Evolutionary conservation across 331 rosid genomes (phyloP), one percentile per base, ranked within the genome.

Genomic region (Dryas integrifolia): DNA sequence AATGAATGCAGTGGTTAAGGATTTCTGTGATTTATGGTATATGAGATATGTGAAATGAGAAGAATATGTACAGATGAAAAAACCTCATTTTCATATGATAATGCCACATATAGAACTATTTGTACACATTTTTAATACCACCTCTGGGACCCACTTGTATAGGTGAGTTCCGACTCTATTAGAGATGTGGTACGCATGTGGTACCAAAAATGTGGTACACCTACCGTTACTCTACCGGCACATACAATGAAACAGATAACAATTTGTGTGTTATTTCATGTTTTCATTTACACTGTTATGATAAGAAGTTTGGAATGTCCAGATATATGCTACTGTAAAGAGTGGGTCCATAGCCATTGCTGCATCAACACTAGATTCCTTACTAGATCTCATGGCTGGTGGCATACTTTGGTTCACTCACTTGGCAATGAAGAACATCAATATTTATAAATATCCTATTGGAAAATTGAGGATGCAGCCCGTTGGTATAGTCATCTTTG

Each of bases 281-380:
- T 38, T 53, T 52, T 16, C 9, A 30, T 12, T 76, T 3, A 18
- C 68, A 51, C 3, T 41, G 39, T 9, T 58, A 7, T 13, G 21
- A 14, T 58, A 15, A 9, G 40, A 9, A 14, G 66, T 16, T 45
- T 35, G 60, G 43, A 50, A 66, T 67, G 52, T 24, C 62, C 87
- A 95, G 99, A 68, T 87, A 7, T 95, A 84, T 83, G 99, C 99
- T 7, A 95, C 97, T 7, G 18, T 89, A 52, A 86, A 80, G 85
- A 91, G 92, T 88, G 96, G 97, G 12, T 95, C 99, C 45, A 76
- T 95, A 72, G 99, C 99, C 80, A 89, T 95, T 76, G 97, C 99
- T 2, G 99, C 99, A 41, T 95, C 99, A 47, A 95, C 99, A 18
- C 81, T 95, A 40, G 99, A 95, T 78, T 95, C 99, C 21, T 82